phyloP scores from a whole-genome alignment of 345 rosid genomes.

The Hibiscus syriacus region DNA sequence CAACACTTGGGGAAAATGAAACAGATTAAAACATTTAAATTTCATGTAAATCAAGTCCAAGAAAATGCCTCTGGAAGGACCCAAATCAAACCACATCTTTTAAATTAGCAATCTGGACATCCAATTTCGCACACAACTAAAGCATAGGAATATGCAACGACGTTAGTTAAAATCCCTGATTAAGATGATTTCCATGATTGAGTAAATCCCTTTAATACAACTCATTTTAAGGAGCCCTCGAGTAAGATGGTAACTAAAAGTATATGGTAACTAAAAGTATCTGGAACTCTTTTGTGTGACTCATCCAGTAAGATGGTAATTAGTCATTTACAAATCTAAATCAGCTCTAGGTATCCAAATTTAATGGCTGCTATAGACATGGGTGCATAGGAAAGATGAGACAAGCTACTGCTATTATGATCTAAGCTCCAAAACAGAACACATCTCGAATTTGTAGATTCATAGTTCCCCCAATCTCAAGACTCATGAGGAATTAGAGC shows the following conservation, averaged over 20 bases:
- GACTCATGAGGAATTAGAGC: not conserved
- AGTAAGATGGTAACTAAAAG: no score
- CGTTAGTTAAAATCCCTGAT: not conserved
- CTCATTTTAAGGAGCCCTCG: not conserved
- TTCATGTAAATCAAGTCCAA: no score
- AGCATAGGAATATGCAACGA: not conserved
- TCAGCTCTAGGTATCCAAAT: not conserved
- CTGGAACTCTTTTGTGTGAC: not conserved
- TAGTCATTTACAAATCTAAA: not conserved
- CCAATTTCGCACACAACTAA: not conserved
- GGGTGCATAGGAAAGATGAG: not conserved
- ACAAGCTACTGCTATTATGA: not conserved
- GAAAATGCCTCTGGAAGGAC: not conserved
- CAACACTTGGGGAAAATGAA: no score
- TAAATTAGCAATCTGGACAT: not conserved
- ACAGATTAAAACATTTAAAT: no score
- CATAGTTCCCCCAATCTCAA: not conserved
- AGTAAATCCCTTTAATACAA: not conserved
- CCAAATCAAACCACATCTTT: not conserved
- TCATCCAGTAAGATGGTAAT: not conserved
- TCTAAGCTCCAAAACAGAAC: not conserved
- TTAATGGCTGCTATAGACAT: not conserved
- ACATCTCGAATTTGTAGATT: slow-evolving; percentile 3
- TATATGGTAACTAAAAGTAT: not conserved
- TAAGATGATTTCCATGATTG: not conserved